A percentile compares a stretch with the other conserved stretches of the same genome.
phyloP scores from a whole-genome alignment of 495 filamentous ascomycete genomes.

The Aspergillus panamensis region DNA sequence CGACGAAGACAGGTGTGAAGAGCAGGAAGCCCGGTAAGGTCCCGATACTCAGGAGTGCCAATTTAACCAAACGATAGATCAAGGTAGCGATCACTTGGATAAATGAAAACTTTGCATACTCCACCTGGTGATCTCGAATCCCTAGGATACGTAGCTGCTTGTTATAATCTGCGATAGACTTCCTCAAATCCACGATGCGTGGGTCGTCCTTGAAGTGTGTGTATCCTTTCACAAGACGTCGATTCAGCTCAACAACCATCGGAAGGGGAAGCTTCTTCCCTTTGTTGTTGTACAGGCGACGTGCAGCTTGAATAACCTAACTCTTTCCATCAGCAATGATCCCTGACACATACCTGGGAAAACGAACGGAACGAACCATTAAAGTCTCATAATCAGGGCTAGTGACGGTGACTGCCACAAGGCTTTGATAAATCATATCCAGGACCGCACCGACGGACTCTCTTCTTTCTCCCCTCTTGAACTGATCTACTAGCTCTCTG shows the following conservation, averaged over 20 bases:
- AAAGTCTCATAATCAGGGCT: slow-evolving; percentile 95
- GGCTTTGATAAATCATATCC: slow-evolving; percentile 77
- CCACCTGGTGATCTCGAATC: slow-evolving; percentile 92
- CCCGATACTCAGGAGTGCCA: slow-evolving; percentile 69
- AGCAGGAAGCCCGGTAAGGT: slow-evolving; percentile 84
- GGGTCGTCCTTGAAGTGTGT: slow-evolving; percentile 88
- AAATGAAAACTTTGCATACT: slow-evolving; percentile 81
- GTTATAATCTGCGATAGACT: slow-evolving; percentile 83
- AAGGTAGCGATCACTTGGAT: slow-evolving; percentile 70
- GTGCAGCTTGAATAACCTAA: slow-evolving; percentile 84
- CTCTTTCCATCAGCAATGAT: slow-evolving; percentile 29
- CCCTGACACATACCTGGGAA: neutral
- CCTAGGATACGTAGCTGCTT: slow-evolving; percentile 78
- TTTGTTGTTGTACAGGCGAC: slow-evolving; percentile 88
- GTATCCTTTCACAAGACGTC: slow-evolving; percentile 88
- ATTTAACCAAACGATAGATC: slow-evolving; percentile 74
- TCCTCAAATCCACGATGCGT: slow-evolving; percentile 73
- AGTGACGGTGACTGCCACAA: slow-evolving; percentile 88
- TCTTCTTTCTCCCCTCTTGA: slow-evolving; percentile 74
- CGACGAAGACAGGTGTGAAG: slow-evolving; percentile 88
- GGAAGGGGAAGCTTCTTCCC: slow-evolving; percentile 93
- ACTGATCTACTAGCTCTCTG: slow-evolving; percentile 76
- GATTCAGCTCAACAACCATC: slow-evolving; percentile 93
- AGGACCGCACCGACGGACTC: slow-evolving; percentile 79
- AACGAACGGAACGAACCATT: slow-evolving; percentile 58